Conservation (phyloP, 257 asterid genomes). For the Salvia miltiorrhiza region DNA sequence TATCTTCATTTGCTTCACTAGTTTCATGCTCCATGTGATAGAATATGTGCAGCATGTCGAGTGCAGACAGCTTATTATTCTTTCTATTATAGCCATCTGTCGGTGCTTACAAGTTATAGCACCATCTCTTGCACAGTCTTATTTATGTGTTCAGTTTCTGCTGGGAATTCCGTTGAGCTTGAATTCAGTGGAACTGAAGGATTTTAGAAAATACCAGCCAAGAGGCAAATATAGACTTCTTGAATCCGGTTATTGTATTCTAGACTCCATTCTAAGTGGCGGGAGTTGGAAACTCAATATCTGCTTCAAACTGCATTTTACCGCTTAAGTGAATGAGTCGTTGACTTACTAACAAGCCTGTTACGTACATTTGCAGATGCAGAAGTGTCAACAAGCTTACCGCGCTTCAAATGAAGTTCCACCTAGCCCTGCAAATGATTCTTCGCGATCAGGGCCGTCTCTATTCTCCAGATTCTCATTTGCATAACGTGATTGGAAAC, state of each 20-base stretch:
- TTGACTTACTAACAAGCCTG: conserved; percentile 2
- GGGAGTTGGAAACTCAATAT: not conserved
- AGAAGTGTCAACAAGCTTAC: conserved; percentile 85
- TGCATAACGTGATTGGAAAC: conserved; percentile 33
- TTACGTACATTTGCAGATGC: conserved; percentile 45
- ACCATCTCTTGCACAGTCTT: not conserved
- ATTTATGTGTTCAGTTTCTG: not conserved
- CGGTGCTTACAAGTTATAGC: not conserved
- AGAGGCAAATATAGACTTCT: not conserved
- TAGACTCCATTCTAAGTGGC: too few species aligned
- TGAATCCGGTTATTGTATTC: too few species aligned
- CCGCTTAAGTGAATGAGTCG: not conserved
- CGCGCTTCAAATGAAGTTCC: conserved; percentile 50
- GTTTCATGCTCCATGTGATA: not conserved
- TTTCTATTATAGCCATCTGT: not conserved
- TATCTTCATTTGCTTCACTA: conserved; percentile 1
- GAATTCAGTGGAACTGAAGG: not conserved
- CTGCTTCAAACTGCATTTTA: not conserved
- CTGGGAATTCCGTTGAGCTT: not conserved
- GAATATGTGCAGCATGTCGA: not conserved
- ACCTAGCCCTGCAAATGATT: conserved; percentile 66
- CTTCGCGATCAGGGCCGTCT: conserved; percentile 55
- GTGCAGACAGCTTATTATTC: not conserved
- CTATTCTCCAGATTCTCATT: conserved; percentile 90
- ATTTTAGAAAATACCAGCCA: not conserved